Evolutionary conservation across 345 rosid genomes (phyloP).

Genomic region (Camelina sativa): DNA sequence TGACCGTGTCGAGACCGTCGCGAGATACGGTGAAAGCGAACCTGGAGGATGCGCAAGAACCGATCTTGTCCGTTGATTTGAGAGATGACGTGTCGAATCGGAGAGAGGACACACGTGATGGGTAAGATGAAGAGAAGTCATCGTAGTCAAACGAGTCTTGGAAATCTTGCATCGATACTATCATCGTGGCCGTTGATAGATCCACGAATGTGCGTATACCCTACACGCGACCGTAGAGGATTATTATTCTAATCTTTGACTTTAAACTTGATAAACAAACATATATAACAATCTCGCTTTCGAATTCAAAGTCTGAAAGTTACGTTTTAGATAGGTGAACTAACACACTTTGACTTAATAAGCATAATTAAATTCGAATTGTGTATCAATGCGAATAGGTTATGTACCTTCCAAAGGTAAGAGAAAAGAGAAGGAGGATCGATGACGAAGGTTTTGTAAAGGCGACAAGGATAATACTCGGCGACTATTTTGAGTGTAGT

Average conservation of each 20-base stretch:
- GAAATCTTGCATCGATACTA: conserved; percentile 77
- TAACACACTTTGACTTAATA: conserved; percentile 33
- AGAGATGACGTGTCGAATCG: conserved; percentile 73
- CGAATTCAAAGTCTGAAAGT: conserved; percentile 3
- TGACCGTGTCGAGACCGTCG: conserved; percentile 84
- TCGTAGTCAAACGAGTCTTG: conserved; percentile 75
- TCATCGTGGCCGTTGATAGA: conserved; percentile 65
- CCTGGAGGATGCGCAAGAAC: conserved; percentile 76
- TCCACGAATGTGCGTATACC: conserved; percentile 93
- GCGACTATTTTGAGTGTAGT: conserved; percentile 84
- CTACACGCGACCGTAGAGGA: conserved; percentile 50
- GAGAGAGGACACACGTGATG: conserved; percentile 80
- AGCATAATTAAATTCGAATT: conserved; percentile 16
- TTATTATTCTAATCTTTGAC: conserved; percentile 15
- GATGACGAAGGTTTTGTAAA: conserved; percentile 79
- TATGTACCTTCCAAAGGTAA: conserved; percentile 87
- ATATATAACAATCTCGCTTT: conserved; percentile 3
- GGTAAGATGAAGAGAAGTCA: conserved; percentile 69
- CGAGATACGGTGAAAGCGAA: conserved; percentile 96
- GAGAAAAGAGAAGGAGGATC: conserved; percentile 97
- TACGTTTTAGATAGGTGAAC: conserved; percentile 31
- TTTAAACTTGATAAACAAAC: not conserved
- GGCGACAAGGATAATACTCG: conserved; percentile 87
- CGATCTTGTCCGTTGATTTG: conserved; percentile 69
- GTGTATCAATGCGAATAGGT: not conserved